These are phyloP conservation scores for Yarrowia sp. DNA, from an alignment of 805 yeast genomes.

Conservation along the genomic window DNA sequence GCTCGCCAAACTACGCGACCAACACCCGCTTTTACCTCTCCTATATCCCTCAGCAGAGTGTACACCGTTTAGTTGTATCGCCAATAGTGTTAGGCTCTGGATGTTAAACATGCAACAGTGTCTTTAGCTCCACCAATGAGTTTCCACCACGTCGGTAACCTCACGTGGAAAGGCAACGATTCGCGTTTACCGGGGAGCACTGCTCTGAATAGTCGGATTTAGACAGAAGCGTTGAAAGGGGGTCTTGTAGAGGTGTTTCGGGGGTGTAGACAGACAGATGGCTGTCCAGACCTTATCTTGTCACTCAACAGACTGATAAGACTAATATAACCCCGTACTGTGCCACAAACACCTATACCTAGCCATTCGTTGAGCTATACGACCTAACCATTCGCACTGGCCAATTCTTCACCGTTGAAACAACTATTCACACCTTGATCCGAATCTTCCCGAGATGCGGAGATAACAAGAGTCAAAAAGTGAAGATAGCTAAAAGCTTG, in stretches of 20 bases:
- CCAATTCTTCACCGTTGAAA: too few relatives aligned
- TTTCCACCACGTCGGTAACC: slow-evolving; percentile 14
- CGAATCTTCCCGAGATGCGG: slow-evolving; percentile 36
- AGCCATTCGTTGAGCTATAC: too few relatives aligned
- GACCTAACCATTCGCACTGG: too few relatives aligned
- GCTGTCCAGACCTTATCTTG: too few relatives aligned
- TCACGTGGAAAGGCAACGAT: slow-evolving; percentile 19
- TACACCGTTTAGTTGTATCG: slow-evolving; percentile 16
- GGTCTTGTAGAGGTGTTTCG: too few relatives aligned
- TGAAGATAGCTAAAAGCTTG: slow-evolving; percentile 10
- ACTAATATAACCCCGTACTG: too few relatives aligned
- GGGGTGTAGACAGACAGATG: too few relatives aligned
- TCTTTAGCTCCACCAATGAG: slow-evolving; percentile 31
- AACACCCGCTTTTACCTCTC: neutral
- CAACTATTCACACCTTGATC: neutral
- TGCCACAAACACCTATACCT: too few relatives aligned
- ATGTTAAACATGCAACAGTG: neutral
- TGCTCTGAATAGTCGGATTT: neutral
- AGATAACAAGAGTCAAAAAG: slow-evolving; percentile 12
- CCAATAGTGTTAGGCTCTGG: slow-evolving; percentile 10
- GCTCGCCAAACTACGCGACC: neutral
- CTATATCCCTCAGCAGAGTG: slow-evolving; percentile 9
- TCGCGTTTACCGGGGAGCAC: slow-evolving; percentile 10
- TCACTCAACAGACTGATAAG: too few relatives aligned
- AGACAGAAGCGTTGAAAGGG: neutral